Evolutionary conservation across 2,329 filamentous ascomycete species (phyloP).

Genomic region (Diaporthe vaccinii): DNA sequence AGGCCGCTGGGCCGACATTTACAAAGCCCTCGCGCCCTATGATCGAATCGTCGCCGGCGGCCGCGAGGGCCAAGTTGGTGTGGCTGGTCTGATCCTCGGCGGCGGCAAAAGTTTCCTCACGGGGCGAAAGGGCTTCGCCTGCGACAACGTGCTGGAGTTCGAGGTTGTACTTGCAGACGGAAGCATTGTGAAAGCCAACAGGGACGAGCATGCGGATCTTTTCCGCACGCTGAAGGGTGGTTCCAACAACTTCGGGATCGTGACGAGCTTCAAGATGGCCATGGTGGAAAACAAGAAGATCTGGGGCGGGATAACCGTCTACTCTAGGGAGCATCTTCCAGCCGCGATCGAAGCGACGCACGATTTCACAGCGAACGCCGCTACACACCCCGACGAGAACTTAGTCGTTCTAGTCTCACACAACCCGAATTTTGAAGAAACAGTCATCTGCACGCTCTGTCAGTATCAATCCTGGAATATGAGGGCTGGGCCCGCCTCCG

Average conservation of each 20-base stretch:
- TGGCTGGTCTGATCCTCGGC: slow-evolving; percentile 19
- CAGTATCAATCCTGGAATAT: neutral
- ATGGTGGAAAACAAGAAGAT: slow-evolving; percentile 40
- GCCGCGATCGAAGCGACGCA: slow-evolving; percentile 39
- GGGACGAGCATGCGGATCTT: neutral
- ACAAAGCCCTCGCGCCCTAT: neutral
- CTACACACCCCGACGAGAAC: slow-evolving; percentile 11
- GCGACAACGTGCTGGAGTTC: slow-evolving; percentile 22
- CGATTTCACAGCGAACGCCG: neutral
- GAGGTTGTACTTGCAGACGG: slow-evolving; percentile 29
- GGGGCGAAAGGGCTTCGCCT: neutral
- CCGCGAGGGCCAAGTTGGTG: slow-evolving; percentile 13
- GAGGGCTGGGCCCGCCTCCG: fast-evolving
- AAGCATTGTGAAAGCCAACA: neutral
- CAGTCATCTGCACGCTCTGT: slow-evolving; percentile 11
- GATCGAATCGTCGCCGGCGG: slow-evolving; percentile 13
- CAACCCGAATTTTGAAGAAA: neutral
- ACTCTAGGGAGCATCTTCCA: slow-evolving; percentile 33
- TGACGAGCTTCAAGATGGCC: slow-evolving; percentile 45
- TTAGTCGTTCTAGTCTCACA: neutral
- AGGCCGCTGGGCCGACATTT: slow-evolving; percentile 3
- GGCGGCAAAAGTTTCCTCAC: slow-evolving; percentile 1
- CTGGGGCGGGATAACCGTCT: slow-evolving; percentile 46
- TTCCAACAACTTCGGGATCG: slow-evolving; percentile 58
- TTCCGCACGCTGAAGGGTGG: slow-evolving; percentile 57